phyloP scores from a whole-genome alignment of 495 filamentous ascomycete species.

The Sphaerosporella brunnea region DNA sequence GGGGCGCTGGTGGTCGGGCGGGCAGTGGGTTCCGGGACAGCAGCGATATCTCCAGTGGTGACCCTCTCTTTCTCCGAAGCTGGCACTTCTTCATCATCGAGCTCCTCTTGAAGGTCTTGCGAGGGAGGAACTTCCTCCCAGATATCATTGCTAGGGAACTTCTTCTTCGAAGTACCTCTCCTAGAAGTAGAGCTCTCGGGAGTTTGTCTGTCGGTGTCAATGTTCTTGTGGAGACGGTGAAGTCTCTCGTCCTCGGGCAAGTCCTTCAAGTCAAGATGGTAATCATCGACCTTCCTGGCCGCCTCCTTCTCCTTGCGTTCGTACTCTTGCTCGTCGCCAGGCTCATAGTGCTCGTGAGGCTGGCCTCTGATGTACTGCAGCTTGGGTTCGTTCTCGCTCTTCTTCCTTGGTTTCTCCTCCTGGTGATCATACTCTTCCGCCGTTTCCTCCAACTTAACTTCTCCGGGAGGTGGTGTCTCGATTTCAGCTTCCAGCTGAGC shows the following conservation, averaged over 20 bases:
- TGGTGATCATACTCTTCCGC: constrained; percentile 35
- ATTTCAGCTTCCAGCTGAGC: constrained; percentile 70
- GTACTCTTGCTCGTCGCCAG: constrained; percentile 26
- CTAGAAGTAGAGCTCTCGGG: background rate
- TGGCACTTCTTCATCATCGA: constrained; percentile 10
- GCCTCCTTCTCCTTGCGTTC: constrained; percentile 21
- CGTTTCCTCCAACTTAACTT: constrained; percentile 44
- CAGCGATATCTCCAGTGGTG: constrained; percentile 24
- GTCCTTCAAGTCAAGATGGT: constrained; percentile 11
- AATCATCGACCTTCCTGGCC: constrained; percentile 29
- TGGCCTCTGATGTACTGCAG: constrained; percentile 18
- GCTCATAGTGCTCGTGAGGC: constrained; percentile 27
- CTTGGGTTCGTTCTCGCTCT: constrained; percentile 2
- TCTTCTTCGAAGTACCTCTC: constrained; percentile 29
- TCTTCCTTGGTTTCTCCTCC: constrained; percentile 30
- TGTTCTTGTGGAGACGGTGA: constrained; percentile 30
- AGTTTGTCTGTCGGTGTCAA: background rate
- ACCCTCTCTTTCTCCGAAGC: constrained; percentile 20
- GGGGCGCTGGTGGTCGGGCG: constrained; percentile 27
- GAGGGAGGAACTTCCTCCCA: constrained; percentile 93
- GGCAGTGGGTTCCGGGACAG: constrained; percentile 25
- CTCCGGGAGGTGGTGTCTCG: constrained; percentile 51
- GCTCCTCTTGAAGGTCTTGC: constrained; percentile 36
- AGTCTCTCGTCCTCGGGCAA: constrained; percentile 22
- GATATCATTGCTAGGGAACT: constrained; percentile 81